Evolutionary conservation across 139 green algal genomes (phyloP).

Genomic region (Micractinium sp.): DNA sequence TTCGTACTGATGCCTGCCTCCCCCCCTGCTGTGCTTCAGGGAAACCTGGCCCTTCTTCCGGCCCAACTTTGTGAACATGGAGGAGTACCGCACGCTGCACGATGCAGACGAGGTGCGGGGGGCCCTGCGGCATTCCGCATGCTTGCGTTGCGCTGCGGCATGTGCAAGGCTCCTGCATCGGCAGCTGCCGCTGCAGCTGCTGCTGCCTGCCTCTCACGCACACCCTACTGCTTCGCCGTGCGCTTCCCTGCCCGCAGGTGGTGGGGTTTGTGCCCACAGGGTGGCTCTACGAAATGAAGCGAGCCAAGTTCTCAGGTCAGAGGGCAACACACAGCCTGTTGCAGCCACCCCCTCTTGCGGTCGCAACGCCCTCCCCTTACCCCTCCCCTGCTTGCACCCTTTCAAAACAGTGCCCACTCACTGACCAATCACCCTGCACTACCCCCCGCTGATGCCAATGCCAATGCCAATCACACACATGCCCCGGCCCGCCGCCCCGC

Average conservation of each 20-base stretch:
- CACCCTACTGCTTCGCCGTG: neutral
- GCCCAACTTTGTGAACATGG: slow-evolving; percentile 88
- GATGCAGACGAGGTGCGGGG: slow-evolving; percentile 54
- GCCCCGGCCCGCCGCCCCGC: neutral
- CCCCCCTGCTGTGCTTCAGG: slow-evolving; percentile 1
- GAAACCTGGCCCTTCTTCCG: slow-evolving; percentile 92
- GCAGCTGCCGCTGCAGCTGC: neutral
- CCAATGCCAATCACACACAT: too few species aligned
- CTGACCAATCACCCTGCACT: too few species aligned
- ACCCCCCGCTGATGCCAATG: too few species aligned
- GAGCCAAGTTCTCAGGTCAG: slow-evolving; percentile 10
- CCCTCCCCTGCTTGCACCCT: neutral
- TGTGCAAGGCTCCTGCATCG: neutral
- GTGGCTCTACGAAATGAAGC: slow-evolving; percentile 84
- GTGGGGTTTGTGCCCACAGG: slow-evolving; percentile 93
- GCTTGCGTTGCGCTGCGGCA: too few species aligned
- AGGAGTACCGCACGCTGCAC: slow-evolving; percentile 45
- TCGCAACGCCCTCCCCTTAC: neutral
- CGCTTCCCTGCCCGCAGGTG: slow-evolving; percentile 46
- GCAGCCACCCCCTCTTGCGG: neutral
- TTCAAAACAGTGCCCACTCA: too few species aligned
- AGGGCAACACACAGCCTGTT: too few species aligned
- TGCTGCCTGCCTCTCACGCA: neutral
- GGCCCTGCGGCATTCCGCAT: too few species aligned
- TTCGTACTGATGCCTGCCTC: neutral